A percentile compares a stretch with the other conserved stretches of the same genome.
Evolutionary conservation across 2,329 filamentous ascomycete species (phyloP).

Genomic region (Endocalyx cinctus): DNA sequence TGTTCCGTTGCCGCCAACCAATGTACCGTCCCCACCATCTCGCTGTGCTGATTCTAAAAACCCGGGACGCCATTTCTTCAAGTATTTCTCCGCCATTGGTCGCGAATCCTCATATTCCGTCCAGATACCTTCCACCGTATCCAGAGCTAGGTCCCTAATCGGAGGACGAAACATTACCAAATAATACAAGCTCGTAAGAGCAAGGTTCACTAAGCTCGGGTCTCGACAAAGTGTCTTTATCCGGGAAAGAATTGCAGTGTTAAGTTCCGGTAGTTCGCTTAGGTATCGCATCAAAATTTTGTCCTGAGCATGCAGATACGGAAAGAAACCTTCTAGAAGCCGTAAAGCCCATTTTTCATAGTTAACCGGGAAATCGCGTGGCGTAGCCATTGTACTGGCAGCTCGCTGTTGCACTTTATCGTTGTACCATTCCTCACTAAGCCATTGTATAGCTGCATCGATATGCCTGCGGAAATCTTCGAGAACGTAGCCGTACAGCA

Average conservation of each 20-base stretch:
- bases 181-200: conserved; percentile 61
- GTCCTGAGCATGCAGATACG: conserved; percentile 87
- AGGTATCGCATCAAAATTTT: conserved; percentile 87
- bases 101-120: conserved; percentile 61
- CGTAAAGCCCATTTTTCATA: conserved; percentile 77
- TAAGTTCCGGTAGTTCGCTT: conserved; percentile 83
- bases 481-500: conserved; percentile 78
- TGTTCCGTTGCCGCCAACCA: no score
- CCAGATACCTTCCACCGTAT: conserved; percentile 64
- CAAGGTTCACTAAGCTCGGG: conserved; percentile 59
- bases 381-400: conserved; percentile 35
- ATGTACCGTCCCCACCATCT: conserved; percentile 10
- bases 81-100: conserved; percentile 57
- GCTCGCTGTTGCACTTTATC: conserved; percentile 56
- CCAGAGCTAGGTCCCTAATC: conserved; percentile 57
- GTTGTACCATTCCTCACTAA: conserved; percentile 98
- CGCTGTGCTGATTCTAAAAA: conserved; percentile 39
- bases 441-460: conserved; percentile 86
- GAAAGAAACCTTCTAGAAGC: conserved; percentile 82
- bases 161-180: conserved; percentile 65
- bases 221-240: conserved; percentile 65
- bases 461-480: conserved; percentile 89
- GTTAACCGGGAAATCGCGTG: conserved; percentile 50
- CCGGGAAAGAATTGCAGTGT: conserved; percentile 63
- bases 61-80: conserved; percentile 55